Base-by-base conservation (phyloP, 345 rosid genomes). In the Cardiospermum halicacabum region DNA sequence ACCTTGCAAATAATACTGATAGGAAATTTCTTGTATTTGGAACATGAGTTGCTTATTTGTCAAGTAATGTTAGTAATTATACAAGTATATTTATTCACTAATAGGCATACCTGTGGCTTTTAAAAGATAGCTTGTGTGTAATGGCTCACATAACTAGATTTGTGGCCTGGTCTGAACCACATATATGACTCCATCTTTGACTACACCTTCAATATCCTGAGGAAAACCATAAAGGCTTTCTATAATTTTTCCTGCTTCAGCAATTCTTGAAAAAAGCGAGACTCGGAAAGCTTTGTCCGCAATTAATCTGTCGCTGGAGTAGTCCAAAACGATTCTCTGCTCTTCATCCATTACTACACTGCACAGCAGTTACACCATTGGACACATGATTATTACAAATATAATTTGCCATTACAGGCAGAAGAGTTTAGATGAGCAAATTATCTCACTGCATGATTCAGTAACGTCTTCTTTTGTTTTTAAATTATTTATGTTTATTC, bases 161-260 rank as follows among this genome's bases (percentile, higher is more conserved):
- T 74, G 81, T 4, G 81, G 81, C 39, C 84, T 77, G 15, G 81
- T 66, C 58, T 77, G 79, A 60, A 77, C 84, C 11, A 74, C 79
- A 48, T 66, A 66, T 15, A 72, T 21, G 1, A 24, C 30, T 60
- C 81, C 72, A 62, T 71, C 79, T 56, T 74, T 71, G 7, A 80
- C 71, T 2, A 74, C 81, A 5, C 81, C 78, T 69, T 80, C 84
- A 36, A 76, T 76, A 12, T 74, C 77, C 65, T 71, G 72, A 11
- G 79, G 64, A 40, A 40, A 62, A 40, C 77, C 77, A 48, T 71
- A 76, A 15, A 80, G 68, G 32, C 60, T 42, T 66, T 80, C 81
- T 53, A 76, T 62, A 56, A 56, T 45, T 62, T 67, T 76, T 24
- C 84, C 81, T 0, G 75, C 75, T 62, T 74, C 77, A 2, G 77